phyloP scores from a whole-genome alignment of 352 stramenopile species.

The Halophytophthora polymorphica region DNA sequence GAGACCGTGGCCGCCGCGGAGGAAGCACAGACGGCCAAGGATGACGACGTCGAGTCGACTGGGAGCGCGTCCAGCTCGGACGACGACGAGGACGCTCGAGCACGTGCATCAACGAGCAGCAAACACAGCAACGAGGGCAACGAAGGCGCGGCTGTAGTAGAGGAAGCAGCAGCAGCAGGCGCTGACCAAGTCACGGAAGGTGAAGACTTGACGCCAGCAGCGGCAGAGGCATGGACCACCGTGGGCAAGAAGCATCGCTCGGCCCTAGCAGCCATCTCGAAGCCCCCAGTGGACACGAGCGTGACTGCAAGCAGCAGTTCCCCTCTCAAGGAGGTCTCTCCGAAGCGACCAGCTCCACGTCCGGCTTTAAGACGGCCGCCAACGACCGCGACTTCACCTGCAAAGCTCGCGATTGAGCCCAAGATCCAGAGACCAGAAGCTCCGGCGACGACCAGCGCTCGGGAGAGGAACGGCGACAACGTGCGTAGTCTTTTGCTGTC shows the following conservation, averaged over 20 bases:
- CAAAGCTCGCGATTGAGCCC: neutral
- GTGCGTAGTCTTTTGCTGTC: too few species aligned
- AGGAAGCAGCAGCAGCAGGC: slow-evolving; percentile 1
- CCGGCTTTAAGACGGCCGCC: slow-evolving; percentile 6
- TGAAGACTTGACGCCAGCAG: slow-evolving; percentile 1
- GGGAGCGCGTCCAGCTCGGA: slow-evolving; percentile 15
- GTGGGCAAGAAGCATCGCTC: slow-evolving; percentile 68
- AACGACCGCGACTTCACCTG: slow-evolving; percentile 5
- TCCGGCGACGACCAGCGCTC: too few species aligned
- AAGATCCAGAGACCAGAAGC: too few species aligned
- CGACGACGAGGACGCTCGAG: slow-evolving; percentile 19
- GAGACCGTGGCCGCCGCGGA: neutral
- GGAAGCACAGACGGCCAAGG: neutral
- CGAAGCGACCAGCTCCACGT: neutral
- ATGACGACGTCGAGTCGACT: slow-evolving; percentile 9
- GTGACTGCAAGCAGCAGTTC: neutral
- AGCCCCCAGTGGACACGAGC: neutral
- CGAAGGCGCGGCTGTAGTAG: slow-evolving; percentile 2
- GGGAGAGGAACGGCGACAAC: too few species aligned
- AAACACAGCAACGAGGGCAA: slow-evolving; percentile 18
- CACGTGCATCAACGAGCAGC: slow-evolving; percentile 9
- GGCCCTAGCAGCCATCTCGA: slow-evolving; percentile 9
- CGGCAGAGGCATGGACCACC: slow-evolving; percentile 60
- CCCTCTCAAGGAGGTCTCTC: slow-evolving; percentile 5
- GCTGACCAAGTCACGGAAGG: neutral